phyloP scores from a whole-genome alignment of 768 basidiomycete genomes.

The Rubroboletus pulcherrimus region DNA sequence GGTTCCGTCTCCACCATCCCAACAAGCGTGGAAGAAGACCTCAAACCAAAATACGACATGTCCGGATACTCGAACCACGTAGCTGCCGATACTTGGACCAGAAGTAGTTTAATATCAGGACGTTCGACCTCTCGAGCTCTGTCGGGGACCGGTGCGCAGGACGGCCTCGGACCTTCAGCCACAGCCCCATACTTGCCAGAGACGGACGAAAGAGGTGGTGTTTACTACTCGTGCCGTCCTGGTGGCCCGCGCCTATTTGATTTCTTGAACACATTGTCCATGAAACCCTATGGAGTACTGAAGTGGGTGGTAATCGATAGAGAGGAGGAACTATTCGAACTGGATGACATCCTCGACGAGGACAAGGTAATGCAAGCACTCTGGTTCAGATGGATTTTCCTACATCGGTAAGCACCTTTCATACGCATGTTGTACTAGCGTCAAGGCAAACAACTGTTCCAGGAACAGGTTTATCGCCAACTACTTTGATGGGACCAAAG shows the following conservation, averaged over 20 bases:
- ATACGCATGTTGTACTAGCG: neutral
- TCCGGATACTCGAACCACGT: neutral
- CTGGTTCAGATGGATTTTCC: constrained; percentile 72
- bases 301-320: constrained; percentile 67
- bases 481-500: constrained; percentile 48
- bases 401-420: constrained; percentile 46
- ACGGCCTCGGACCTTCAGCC: constrained; percentile 51
- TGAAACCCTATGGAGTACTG: constrained; percentile 61
- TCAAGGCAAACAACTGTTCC: neutral
- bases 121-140: constrained; percentile 11
- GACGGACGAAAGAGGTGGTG: constrained; percentile 45
- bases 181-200: constrained; percentile 47
- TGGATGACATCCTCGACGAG: constrained; percentile 67
- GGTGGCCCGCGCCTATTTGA: constrained; percentile 65
- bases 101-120: constrained; percentile 6
- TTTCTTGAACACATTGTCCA: constrained; percentile 53
- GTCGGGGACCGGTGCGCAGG: constrained; percentile 31
- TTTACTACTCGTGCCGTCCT: constrained; percentile 61
- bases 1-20: constrained; percentile 2
- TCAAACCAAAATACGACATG: constrained; percentile 19
- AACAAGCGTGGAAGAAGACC: constrained; percentile 18
- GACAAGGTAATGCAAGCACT: constrained; percentile 77
- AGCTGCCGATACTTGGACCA: neutral
- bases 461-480: constrained; percentile 56
- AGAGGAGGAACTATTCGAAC: constrained; percentile 74